A percentile compares a stretch with the other conserved stretches of the same genome.
Evolutionary conservation across 1,284 basidiomycete genomes (phyloP).

Genomic region (Moesziomyces parantarcticus): DNA sequence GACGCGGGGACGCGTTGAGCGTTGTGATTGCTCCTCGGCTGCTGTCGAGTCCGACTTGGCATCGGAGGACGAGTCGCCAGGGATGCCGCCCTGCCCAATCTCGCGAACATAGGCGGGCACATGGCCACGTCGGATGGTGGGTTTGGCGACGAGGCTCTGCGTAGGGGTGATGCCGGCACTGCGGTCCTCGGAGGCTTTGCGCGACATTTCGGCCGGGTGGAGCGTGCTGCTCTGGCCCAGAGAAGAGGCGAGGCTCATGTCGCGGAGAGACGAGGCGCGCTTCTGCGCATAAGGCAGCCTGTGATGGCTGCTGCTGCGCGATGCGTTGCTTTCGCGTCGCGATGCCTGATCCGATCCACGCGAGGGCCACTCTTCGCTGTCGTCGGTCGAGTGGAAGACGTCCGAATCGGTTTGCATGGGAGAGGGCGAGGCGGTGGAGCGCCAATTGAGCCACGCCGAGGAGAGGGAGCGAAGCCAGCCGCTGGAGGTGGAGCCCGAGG

Average conservation of each 20-base stretch:
- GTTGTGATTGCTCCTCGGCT: constrained; percentile 14
- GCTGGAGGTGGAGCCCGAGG: constrained; percentile 33
- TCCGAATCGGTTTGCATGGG: constrained; percentile 37
- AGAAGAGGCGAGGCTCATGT: constrained; percentile 18
- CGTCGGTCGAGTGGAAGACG: constrained; percentile 26
- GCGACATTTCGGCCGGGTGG: constrained; percentile 13
- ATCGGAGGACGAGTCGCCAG: constrained; percentile 42
- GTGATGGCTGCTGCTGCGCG: constrained; percentile 26
- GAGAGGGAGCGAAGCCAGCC: constrained; percentile 53
- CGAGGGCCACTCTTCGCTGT: constrained; percentile 39
- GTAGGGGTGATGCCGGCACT: constrained; percentile 49
- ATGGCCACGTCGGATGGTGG: constrained; percentile 52
- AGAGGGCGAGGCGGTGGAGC: constrained; percentile 35
- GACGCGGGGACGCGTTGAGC: constrained; percentile 24
- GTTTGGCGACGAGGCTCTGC: constrained; percentile 52
- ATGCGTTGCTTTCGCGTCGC: constrained; percentile 35
- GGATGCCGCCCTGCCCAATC: constrained; percentile 57
- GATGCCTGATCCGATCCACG: constrained; percentile 8
- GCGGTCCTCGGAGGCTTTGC: constrained; percentile 15
- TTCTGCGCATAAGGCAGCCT: constrained; percentile 26
- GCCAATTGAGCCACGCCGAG: constrained; percentile 51
- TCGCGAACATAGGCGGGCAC: constrained; percentile 58
- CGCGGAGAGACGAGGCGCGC: constrained; percentile 25
- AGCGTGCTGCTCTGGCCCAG: constrained; percentile 14
- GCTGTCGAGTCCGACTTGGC: constrained; percentile 9